Percentiles rank a stretch among this genome's conserved stretches.
These are phyloP conservation scores for Annulohypoxylon stygium DNA, from an alignment of 495 filamentous ascomycete genomes.

Conservation along the genomic window DNA sequence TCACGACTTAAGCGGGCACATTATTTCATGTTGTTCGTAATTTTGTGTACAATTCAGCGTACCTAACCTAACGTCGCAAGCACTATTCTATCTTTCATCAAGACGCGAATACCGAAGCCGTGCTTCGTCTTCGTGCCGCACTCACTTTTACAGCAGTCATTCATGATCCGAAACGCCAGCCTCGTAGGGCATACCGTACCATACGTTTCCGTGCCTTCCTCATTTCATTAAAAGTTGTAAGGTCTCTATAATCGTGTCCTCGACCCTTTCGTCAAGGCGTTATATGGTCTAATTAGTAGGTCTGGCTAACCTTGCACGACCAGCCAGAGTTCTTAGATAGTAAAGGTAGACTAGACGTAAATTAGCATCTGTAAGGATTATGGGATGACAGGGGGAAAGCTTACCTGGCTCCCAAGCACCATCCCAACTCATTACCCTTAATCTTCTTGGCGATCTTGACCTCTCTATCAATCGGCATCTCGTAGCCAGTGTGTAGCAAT, in stretches of 20 bases:
- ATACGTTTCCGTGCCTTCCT: slow-evolving; percentile 33
- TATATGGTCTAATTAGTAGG: slow-evolving; percentile 50
- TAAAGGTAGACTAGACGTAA: slow-evolving; percentile 56
- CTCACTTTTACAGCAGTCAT: slow-evolving; percentile 16
- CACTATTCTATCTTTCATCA: slow-evolving; percentile 6
- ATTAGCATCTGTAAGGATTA: slow-evolving; percentile 57
- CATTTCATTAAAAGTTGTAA: slow-evolving; percentile 29
- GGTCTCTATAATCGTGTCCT: slow-evolving; percentile 20
- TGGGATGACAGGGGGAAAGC: slow-evolving; percentile 35
- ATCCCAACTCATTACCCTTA: slow-evolving; percentile 94
- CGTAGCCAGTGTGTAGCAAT: slow-evolving; percentile 93
- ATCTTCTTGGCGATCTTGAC: slow-evolving; percentile 99
- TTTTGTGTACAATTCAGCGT: slow-evolving; percentile 9
- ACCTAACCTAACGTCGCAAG: slow-evolving; percentile 4
- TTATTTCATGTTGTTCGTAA: slow-evolving; percentile 27
- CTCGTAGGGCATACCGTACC: slow-evolving; percentile 27
- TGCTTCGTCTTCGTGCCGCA: slow-evolving; percentile 7
- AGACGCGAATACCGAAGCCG: slow-evolving; percentile 14
- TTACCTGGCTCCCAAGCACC: slow-evolving; percentile 97
- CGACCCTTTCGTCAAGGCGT: slow-evolving; percentile 17
- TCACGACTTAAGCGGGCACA: too few relatives aligned
- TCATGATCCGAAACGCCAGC: slow-evolving; percentile 37
- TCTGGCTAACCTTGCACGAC: slow-evolving; percentile 63
- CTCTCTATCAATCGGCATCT: slow-evolving; percentile 96
- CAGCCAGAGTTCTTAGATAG: slow-evolving; percentile 62